Evolutionary conservation across 805 yeast species (phyloP), one percentile per base, ranked within the genome.

Genomic region (Ogataea dorogensis): DNA sequence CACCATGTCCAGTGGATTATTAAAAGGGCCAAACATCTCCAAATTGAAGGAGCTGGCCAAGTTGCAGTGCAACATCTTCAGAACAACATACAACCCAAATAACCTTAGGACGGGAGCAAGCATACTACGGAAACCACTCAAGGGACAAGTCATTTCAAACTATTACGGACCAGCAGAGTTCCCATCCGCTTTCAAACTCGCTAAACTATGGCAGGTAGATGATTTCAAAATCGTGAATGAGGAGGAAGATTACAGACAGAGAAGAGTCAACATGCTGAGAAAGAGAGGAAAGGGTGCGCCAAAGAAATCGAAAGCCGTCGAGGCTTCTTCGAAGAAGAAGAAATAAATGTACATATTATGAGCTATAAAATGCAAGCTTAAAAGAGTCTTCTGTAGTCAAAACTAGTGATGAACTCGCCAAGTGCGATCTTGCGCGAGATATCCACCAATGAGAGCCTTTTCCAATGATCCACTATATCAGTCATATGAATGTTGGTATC

Each of bases 201-300:
- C 47, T n/a, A 51, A 38, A 21, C 28, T 50, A 2, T 53, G 58
- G 50, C 44, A 44, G 22, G 48, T 44, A 3, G 54, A 54, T 14
- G 53, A 49, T 2, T 58, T 45, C 26, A 65, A 67, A 34, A 72
- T 85, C 46, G 70, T 72, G 5, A 82, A 83, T 49, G 83, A 81
- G 36, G 77, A 75, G 42, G 94, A 85, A 57, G 75, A 71, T 27
- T 79, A 81, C 61, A 72, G 95, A 61, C 54, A 81, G 43, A 72
- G 67, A 41, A 78, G 78, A 76, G 79, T 77, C 15, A 77, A 65
- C 40, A 68, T 67, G 31, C 72, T 86, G 62, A 84, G 79, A 70
- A 80, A 83, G 73, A 83, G 93, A 76, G 89, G 86, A 63, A 85
- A 85, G 63, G 89, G 91, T 61, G 87, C 93, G 9, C 94, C 93